Conservation (phyloP, 495 filamentous ascomycete genomes). For the Cairneyella variabilis region DNA sequence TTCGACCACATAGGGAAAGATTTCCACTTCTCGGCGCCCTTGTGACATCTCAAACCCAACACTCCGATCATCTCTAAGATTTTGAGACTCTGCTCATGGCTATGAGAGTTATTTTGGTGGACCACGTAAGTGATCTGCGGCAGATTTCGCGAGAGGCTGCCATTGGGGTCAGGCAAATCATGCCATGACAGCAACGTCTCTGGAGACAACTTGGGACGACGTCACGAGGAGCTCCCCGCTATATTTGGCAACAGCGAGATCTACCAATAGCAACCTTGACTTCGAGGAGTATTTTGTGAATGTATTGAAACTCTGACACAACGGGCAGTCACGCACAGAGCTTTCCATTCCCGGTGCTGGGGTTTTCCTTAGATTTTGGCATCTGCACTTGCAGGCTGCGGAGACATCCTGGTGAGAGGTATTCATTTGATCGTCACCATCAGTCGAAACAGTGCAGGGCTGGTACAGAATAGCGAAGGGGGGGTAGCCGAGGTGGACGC, state of each 20-base stretch:
- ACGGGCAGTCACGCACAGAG: conserved; percentile 20
- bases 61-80: not conserved
- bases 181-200: conserved; percentile 8
- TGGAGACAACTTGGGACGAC: conserved; percentile 6
- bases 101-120: conserved; percentile 7
- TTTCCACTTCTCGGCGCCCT: not conserved
- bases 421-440: too few species aligned
- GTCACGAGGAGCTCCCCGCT: not conserved
- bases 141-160: not conserved
- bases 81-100: conserved; percentile 8
- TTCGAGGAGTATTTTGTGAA: not conserved
- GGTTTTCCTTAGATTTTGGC: not conserved
- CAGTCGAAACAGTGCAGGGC: too few species aligned
- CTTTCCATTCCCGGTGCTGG: not conserved
- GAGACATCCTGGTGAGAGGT: too few species aligned
- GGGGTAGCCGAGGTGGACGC: too few species aligned
- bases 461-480: too few species aligned
- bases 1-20: not conserved
- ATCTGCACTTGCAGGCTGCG: too few species aligned
- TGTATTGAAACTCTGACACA: conserved; percentile 11
- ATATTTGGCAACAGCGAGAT: conserved; percentile 4
- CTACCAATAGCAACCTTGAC: not conserved
- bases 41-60: conserved; percentile 7
- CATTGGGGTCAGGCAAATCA: conserved; percentile 1
- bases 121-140: conserved; percentile 16